A percentile compares a stretch with the other conserved stretches of the same genome.
Conservation (phyloP, 2,329 filamentous ascomycete genomes). For the Xylariomycetidae sp. region DNA sequence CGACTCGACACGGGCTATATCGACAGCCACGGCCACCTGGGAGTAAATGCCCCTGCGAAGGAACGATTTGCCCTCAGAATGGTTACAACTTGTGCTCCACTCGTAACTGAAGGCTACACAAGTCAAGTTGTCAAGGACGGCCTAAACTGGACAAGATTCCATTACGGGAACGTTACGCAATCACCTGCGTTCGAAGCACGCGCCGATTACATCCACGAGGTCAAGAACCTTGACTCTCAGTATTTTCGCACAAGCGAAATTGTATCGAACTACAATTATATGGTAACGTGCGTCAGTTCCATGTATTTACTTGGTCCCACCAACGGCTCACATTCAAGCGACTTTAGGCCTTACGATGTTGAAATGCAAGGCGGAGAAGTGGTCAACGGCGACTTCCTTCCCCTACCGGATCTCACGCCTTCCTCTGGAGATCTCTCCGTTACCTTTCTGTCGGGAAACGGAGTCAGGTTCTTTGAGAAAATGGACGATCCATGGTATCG, state of each 20-base stretch:
- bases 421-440: neutral
- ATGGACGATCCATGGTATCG: constrained; percentile 1
- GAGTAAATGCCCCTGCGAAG: neutral
- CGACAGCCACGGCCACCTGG: constrained; percentile 1
- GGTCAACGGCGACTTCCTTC: neutral
- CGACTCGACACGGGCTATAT: constrained; percentile 2
- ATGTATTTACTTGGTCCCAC: no score
- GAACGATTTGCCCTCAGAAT: neutral
- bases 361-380: no score
- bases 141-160: neutral
- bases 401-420: neutral
- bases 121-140: neutral
- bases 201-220: no score
- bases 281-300: no score
- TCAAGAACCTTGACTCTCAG: no score
- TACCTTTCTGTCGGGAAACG: constrained; percentile 2
- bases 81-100: constrained; percentile 1
- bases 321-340: no score
- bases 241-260: no score
- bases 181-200: no score
- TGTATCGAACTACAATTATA: no score
- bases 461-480: neutral
- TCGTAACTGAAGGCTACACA: constrained; percentile 2
- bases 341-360: no score
- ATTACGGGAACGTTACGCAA: constrained; percentile 3